These are phyloP conservation scores for Talaromyces funiculosus DNA, from an alignment of 2,329 filamentous ascomycete species.

Conservation along the genomic window DNA sequence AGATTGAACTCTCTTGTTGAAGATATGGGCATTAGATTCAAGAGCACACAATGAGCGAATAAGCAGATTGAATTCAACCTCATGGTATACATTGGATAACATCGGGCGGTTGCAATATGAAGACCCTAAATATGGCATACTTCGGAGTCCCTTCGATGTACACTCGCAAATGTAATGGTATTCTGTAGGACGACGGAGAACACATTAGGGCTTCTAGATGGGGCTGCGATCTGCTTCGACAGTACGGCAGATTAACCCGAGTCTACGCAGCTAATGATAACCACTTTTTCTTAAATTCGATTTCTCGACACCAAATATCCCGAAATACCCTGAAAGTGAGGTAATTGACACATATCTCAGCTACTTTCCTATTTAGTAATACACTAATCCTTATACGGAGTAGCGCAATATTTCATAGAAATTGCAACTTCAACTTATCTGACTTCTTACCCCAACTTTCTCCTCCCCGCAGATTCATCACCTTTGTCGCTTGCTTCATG, in stretches of 20 bases:
- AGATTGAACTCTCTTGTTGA: background rate
- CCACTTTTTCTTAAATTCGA: background rate
- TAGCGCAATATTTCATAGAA: background rate
- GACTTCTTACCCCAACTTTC: background rate
- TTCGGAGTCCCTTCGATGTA: background rate
- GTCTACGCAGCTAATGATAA: background rate
- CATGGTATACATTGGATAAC: background rate
- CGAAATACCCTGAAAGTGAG: background rate
- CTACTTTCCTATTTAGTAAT: background rate
- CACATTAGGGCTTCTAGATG: background rate
- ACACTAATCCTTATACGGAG: background rate
- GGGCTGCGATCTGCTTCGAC: background rate
- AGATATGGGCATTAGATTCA: background rate
- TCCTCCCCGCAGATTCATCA: background rate
- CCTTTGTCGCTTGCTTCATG: background rate
- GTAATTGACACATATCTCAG: background rate
- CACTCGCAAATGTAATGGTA: background rate
- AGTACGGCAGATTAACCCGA: background rate
- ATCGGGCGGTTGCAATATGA: background rate
- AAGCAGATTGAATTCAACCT: background rate
- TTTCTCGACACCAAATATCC: background rate
- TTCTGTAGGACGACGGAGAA: background rate
- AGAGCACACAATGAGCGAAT: background rate
- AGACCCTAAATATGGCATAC: no score
- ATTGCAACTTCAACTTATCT: background rate